Evolutionary conservation across 106 monocot genomes (phyloP).

Genomic region (Dendrobium huoshanense): DNA sequence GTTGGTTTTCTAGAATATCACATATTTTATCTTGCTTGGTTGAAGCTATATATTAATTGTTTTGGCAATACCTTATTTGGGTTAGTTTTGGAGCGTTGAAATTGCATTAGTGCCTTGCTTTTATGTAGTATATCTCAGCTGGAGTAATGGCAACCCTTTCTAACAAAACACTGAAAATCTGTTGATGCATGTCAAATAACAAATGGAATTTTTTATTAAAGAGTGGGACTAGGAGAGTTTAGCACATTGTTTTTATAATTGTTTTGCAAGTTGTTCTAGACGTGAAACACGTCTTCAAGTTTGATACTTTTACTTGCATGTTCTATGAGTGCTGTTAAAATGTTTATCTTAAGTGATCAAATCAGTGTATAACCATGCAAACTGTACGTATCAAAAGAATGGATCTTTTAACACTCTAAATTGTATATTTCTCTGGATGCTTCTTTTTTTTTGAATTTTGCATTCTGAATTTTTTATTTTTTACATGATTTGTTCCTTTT

Average conservation of each 20-base stretch:
- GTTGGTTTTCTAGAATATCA: neutral
- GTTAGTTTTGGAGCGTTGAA: neutral
- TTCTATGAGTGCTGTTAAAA: neutral
- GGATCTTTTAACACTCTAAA: too few species aligned
- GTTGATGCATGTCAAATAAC: neutral
- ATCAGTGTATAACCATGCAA: too few species aligned
- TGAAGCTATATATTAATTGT: neutral
- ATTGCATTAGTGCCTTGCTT: neutral
- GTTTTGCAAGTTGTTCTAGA: neutral
- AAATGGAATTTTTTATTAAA: neutral
- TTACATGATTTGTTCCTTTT: too few species aligned
- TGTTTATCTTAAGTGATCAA: too few species aligned
- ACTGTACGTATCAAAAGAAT: too few species aligned
- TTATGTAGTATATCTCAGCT: neutral
- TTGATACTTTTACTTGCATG: neutral
- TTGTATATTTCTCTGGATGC: too few species aligned
- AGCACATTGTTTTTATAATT: neutral
- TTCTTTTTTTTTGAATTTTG: too few species aligned
- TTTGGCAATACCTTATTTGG: neutral
- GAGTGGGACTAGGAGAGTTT: neutral
- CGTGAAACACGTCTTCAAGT: neutral
- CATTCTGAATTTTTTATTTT: too few species aligned
- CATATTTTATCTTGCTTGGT: neutral
- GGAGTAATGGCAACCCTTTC: neutral
- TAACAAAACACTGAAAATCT: neutral